These are phyloP conservation scores for Euclidium syriacum DNA, from an alignment of 345 rosid genomes.

Conservation along the genomic window DNA sequence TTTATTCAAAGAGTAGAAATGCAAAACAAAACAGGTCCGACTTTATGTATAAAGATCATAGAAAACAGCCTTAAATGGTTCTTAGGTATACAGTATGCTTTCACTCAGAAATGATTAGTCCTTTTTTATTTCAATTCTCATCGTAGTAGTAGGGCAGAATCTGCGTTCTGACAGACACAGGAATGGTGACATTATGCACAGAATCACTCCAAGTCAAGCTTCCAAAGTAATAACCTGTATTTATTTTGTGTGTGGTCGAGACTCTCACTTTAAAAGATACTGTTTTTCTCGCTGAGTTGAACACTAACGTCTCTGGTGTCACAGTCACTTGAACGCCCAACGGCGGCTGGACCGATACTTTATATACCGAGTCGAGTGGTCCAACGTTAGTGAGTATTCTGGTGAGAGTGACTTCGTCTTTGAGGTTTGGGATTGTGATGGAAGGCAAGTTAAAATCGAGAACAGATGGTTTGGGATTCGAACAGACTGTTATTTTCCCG, in stretches of 20 bases:
- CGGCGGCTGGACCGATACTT: constrained; percentile 26
- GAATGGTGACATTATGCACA: constrained; percentile 26
- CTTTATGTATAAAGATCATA: too few relatives aligned
- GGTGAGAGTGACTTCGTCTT: constrained; percentile 10
- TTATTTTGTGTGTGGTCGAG: constrained; percentile 23
- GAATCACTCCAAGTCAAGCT: constrained; percentile 40
- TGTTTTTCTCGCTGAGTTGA: constrained; percentile 11
- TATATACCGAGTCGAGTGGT: constrained; percentile 28
- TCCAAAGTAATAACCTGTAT: constrained; percentile 40
- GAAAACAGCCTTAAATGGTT: too few relatives aligned
- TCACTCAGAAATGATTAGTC: too few relatives aligned
- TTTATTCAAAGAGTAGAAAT: too few relatives aligned
- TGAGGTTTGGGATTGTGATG: constrained; percentile 29
- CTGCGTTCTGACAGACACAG: constrained; percentile 31
- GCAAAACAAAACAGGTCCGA: too few relatives aligned
- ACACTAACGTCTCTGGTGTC: constrained; percentile 22
- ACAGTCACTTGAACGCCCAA: constrained; percentile 16
- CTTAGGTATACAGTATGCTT: too few relatives aligned
- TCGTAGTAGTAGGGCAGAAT: not conserved
- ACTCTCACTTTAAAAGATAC: constrained; percentile 20
- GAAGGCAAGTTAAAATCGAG: constrained; percentile 46
- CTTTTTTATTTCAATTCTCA: not conserved
- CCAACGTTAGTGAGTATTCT: constrained; percentile 49
- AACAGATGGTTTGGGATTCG: constrained; percentile 15
- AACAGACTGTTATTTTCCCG: constrained; percentile 26